Evolutionary conservation across 768 basidiomycete genomes (phyloP).

Genomic region (Xerocomellus dryophilus): DNA sequence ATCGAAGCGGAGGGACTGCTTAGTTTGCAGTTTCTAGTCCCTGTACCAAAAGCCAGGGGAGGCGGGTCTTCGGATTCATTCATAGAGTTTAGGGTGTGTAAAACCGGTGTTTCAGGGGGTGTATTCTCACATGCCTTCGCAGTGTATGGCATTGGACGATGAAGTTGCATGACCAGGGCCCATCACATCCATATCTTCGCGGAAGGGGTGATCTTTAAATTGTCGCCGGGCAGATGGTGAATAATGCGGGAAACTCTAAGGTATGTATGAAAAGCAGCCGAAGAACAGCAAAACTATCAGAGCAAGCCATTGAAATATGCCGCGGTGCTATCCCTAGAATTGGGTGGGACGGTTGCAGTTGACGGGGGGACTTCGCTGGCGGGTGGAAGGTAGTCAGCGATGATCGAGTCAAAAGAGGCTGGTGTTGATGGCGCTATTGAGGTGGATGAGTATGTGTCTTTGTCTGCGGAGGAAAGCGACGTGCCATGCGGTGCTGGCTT

Average conservation of each 20-base stretch:
- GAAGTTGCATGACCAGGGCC: conserved; percentile 17
- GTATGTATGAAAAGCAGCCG: conserved; percentile 8
- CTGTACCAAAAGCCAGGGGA: conserved; percentile 39
- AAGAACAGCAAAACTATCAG: conserved; percentile 11
- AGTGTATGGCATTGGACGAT: conserved; percentile 35
- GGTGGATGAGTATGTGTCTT: conserved; percentile 6
- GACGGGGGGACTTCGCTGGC: conserved; percentile 21
- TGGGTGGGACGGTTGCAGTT: not conserved
- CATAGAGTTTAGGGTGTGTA: conserved; percentile 82
- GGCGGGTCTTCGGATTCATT: conserved; percentile 58
- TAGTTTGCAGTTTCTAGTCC: conserved; percentile 89
- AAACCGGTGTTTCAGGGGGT: not conserved
- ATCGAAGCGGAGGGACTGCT: conserved; percentile 81
- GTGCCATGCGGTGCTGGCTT: conserved; percentile 48
- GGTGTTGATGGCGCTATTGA: conserved; percentile 39
- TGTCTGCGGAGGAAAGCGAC: conserved; percentile 7
- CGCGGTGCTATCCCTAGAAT: conserved; percentile 28
- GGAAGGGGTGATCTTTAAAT: not conserved
- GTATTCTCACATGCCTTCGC: conserved; percentile 7
- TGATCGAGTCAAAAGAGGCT: conserved; percentile 66
- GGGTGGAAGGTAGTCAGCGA: conserved; percentile 67
- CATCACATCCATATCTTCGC: not conserved
- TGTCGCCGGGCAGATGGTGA: not conserved
- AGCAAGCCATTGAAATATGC: conserved; percentile 45
- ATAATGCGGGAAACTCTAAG: conserved; percentile 16